These are phyloP conservation scores for Xylariaceae sp. DNA, from an alignment of 2,329 filamentous ascomycete genomes.

Conservation along the genomic window DNA sequence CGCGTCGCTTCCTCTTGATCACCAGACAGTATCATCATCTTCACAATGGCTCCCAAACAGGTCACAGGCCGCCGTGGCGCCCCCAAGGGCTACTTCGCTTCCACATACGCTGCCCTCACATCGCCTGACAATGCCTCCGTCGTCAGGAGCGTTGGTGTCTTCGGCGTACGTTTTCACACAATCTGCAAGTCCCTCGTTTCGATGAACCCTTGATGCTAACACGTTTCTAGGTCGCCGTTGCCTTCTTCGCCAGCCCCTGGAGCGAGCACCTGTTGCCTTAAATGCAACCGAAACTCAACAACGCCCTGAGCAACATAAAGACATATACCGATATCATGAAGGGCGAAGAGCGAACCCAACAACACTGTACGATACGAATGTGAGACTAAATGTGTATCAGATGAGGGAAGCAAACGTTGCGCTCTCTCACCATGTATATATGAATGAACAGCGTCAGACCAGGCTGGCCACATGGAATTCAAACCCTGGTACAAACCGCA, in stretches of 20 bases:
- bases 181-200: background rate
- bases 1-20: too few species aligned
- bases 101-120: slow-evolving; percentile 59
- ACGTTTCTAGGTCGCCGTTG: slow-evolving; percentile 52
- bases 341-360: background rate
- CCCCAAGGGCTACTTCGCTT: slow-evolving; percentile 51
- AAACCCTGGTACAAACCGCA: too few species aligned
- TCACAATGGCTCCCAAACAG: slow-evolving; percentile 55
- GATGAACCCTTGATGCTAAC: slow-evolving; percentile 4
- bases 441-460: slow-evolving; percentile 2
- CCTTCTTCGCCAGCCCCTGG: slow-evolving; percentile 65
- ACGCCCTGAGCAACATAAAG: background rate
- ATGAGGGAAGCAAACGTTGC: background rate
- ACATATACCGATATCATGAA: background rate
- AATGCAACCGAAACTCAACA: slow-evolving; percentile 41
- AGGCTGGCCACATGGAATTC: background rate
- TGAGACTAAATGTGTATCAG: slow-evolving; percentile 8
- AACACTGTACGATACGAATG: slow-evolving; percentile 11
- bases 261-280: slow-evolving; percentile 61
- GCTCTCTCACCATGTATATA: slow-evolving; percentile 7
- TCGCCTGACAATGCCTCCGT: slow-evolving; percentile 65
- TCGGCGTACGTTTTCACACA: slow-evolving; percentile 54
- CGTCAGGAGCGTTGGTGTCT: slow-evolving; percentile 63
- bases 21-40: too few species aligned
- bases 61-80: slow-evolving; percentile 45